These are phyloP conservation scores for Haplosporangium sp. DNA, from an alignment of 371 early-diverging fungal species.

Conservation along the genomic window DNA sequence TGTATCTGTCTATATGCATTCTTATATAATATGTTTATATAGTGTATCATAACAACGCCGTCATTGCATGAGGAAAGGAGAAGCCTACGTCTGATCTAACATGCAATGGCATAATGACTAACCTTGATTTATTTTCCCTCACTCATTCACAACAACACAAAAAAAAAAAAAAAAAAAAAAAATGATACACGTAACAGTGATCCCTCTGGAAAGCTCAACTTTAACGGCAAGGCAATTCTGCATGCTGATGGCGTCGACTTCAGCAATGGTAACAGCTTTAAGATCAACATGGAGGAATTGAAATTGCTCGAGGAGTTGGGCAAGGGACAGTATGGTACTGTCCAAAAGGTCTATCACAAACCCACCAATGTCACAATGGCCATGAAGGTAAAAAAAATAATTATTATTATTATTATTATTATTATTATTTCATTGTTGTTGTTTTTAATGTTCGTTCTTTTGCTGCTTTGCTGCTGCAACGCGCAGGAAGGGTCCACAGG, in stretches of 20 bases:
- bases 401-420: background rate
- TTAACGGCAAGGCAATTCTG: constrained; percentile 92
- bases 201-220: constrained; percentile 90
- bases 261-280: constrained; percentile 85
- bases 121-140: background rate
- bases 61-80: too few species aligned
- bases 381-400: constrained; percentile 69
- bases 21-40: too few species aligned
- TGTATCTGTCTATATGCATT: background rate
- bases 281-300: constrained; percentile 90
- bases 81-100: too few species aligned
- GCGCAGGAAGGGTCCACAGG: too few species aligned
- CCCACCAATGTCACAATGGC: constrained; percentile 95
- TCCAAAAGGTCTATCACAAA: constrained; percentile 89
- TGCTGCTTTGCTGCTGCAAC: too few species aligned
- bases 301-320: constrained; percentile 83
- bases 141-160: background rate
- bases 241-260: constrained; percentile 94
- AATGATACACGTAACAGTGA: constrained; percentile 63
- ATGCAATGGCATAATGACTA: too few species aligned
- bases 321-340: constrained; percentile 93
- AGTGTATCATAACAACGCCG: too few species aligned
- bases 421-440: constrained; percentile 6
- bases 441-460: too few species aligned
- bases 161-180: background rate